These are phyloP conservation scores for Saksenaea vasiformis DNA, from an alignment of 371 early-diverging fungal species.

Conservation along the genomic window DNA sequence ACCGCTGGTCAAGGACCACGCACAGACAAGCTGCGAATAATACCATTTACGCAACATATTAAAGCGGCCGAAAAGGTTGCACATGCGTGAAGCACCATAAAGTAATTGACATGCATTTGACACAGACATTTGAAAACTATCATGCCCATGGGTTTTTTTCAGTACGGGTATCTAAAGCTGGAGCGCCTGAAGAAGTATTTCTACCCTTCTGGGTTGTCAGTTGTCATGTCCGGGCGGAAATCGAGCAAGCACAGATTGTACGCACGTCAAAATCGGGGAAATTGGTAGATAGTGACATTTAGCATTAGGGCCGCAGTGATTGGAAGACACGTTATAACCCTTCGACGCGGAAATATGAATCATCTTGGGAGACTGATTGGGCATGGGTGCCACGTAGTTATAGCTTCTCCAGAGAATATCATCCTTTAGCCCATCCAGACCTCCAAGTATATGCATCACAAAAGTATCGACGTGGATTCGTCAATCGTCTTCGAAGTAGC, in stretches of 20 bases:
- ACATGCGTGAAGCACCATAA: neutral
- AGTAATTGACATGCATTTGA: neutral
- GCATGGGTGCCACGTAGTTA: conserved; percentile 46
- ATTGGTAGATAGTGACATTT: neutral
- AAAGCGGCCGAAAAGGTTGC: conserved; percentile 57
- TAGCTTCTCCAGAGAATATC: conserved; percentile 47
- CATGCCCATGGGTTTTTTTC: conserved; percentile 67
- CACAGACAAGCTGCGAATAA: conserved; percentile 49
- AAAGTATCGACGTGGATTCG: conserved; percentile 59
- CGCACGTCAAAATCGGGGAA: neutral
- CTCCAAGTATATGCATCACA: conserved; percentile 63
- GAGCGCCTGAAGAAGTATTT: conserved; percentile 55
- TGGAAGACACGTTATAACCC: conserved; percentile 46
- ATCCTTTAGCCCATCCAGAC: conserved; percentile 43
- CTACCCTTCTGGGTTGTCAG: conserved; percentile 65
- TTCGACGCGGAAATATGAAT: conserved; percentile 46
- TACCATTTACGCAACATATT: conserved; percentile 60
- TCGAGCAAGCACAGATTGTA: conserved; percentile 63
- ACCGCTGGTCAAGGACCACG: conserved; percentile 36
- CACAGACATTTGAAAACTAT: conserved; percentile 54
- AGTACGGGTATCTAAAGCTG: conserved; percentile 37
- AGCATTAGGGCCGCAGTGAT: conserved; percentile 36
- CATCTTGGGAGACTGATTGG: conserved; percentile 60
- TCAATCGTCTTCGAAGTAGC: conserved; percentile 51
- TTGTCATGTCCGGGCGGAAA: conserved; percentile 47